Evolutionary conservation across 768 basidiomycete species (phyloP).

Genomic region (Cystobasidium onofrii): DNA sequence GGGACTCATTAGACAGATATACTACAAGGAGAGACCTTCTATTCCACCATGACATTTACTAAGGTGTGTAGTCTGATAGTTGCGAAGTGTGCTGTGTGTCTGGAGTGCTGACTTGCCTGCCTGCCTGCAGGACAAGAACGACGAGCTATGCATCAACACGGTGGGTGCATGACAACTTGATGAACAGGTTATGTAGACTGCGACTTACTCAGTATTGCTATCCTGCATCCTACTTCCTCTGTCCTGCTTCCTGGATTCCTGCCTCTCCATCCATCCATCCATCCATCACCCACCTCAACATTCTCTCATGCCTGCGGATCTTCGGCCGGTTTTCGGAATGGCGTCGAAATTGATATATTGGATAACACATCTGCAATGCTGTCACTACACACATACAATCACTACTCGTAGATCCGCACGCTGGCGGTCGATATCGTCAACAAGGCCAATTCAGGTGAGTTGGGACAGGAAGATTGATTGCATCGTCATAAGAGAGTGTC

Average conservation of each 20-base stretch:
- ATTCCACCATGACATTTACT: not conserved
- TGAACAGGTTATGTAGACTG: too few species aligned
- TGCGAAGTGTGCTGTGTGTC: too few species aligned
- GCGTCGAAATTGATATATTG: too few species aligned
- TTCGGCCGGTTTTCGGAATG: too few species aligned
- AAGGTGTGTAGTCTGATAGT: not conserved
- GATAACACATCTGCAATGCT: too few species aligned
- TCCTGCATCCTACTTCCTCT: too few species aligned
- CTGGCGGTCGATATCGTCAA: constrained; percentile 26
- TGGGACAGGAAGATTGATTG: not conserved
- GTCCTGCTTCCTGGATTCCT: too few species aligned
- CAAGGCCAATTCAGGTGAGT: constrained; percentile 23
- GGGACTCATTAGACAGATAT: too few species aligned
- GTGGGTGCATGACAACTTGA: not conserved
- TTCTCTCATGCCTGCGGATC: not conserved
- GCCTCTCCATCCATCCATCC: too few species aligned
- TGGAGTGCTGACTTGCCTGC: not conserved
- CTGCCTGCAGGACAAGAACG: constrained; percentile 15
- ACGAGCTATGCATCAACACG: constrained; percentile 30
- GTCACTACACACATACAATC: too few species aligned
- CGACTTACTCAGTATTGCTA: not conserved
- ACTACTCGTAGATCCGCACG: not conserved
- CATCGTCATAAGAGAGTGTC: too few species aligned
- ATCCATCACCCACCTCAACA: not conserved
- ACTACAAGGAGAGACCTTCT: too few species aligned